These are phyloP conservation scores for Tardiomyces digboiensis DNA, from an alignment of 1,139 yeast genomes.

Conservation along the genomic window DNA sequence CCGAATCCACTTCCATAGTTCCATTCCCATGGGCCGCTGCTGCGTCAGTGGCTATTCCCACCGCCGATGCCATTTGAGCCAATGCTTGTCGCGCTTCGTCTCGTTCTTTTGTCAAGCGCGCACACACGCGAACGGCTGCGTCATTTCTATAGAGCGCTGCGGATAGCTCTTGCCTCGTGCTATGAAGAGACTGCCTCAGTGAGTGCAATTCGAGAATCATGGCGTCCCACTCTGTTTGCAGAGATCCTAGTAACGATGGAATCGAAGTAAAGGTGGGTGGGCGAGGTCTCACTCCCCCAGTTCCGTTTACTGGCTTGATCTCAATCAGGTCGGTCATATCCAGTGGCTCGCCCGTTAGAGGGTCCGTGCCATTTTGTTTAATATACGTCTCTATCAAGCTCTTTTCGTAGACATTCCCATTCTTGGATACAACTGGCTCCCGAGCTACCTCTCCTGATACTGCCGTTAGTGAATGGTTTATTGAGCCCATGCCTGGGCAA, in stretches of 20 bases:
- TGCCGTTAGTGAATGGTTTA: background rate
- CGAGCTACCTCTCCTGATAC: conserved; percentile 60
- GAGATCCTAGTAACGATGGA: conserved; percentile 62
- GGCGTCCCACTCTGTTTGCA: conserved; percentile 91
- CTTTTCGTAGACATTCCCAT: conserved; percentile 60
- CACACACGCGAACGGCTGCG: conserved; percentile 84
- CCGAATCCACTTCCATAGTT: background rate
- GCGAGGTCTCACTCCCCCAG: conserved; percentile 32
- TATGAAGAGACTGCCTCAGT: conserved; percentile 59
- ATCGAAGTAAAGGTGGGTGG: conserved; percentile 55
- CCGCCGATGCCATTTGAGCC: conserved; percentile 30
- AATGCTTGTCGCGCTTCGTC: conserved; percentile 62
- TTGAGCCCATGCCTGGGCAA: too few relatives aligned
- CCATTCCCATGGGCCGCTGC: background rate
- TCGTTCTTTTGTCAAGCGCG: conserved; percentile 59
- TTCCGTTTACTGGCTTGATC: conserved; percentile 28
- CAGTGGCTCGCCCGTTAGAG: conserved; percentile 58
- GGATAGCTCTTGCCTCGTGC: conserved; percentile 63
- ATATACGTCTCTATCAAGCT: conserved; percentile 53
- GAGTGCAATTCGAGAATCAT: conserved; percentile 73
- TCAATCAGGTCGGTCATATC: conserved; percentile 48
- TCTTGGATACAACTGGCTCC: conserved; percentile 67
- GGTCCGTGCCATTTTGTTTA: conserved; percentile 61
- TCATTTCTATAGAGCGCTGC: conserved; percentile 76
- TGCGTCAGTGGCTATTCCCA: conserved; percentile 1